Evolutionary conservation across 768 basidiomycete species (phyloP).

Genomic region (Hebeloma cylindrosporum): DNA sequence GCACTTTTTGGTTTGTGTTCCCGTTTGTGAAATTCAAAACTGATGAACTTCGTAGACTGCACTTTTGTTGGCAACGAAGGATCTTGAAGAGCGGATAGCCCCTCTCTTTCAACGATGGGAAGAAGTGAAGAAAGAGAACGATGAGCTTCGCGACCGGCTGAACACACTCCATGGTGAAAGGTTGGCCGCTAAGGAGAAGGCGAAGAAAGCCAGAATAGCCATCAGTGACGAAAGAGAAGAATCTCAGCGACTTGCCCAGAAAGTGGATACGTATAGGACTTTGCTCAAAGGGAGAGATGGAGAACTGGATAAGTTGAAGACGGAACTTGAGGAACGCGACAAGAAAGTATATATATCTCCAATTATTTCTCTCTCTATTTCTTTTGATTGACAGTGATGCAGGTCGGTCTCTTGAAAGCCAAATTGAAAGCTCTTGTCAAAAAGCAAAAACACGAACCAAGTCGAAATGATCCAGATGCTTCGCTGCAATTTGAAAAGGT

Average conservation of each 20-base stretch:
- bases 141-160: neutral
- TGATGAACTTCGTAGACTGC: neutral
- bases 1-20: neutral
- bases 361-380: neutral
- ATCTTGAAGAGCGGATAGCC: slow-evolving; percentile 5
- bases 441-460: neutral
- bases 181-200: neutral
- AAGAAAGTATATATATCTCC: slow-evolving; percentile 6
- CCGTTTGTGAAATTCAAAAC: neutral
- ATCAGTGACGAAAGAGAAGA: neutral
- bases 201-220: neutral
- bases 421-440: slow-evolving; percentile 4
- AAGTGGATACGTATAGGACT: slow-evolving; percentile 4
- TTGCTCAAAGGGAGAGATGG: neutral
- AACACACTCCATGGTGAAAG: neutral
- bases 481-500: slow-evolving; percentile 2
- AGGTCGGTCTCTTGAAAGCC: slow-evolving; percentile 2
- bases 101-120: slow-evolving; percentile 4
- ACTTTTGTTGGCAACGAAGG: slow-evolving; percentile 1
- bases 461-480: neutral
- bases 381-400: neutral
- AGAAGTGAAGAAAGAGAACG: slow-evolving; percentile 2
- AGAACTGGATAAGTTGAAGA: neutral
- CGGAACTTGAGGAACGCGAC: neutral
- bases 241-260: slow-evolving; percentile 1